These are phyloP conservation scores for Mucor velutinosus DNA, from an alignment of 371 early-diverging fungal genomes.

Conservation along the genomic window DNA sequence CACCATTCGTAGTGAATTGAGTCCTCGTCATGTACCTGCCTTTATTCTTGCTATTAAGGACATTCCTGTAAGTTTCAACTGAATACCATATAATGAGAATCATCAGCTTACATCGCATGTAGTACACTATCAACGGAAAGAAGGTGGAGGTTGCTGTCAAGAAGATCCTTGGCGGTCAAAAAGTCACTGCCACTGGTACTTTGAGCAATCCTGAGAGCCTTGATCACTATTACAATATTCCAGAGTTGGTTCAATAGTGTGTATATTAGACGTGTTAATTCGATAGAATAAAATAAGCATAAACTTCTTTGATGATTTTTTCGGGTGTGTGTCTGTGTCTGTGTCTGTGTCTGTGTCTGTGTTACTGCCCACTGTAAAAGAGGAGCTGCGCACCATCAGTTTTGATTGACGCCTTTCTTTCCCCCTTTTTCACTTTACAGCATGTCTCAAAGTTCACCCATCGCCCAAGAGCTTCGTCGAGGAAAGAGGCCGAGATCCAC, in stretches of 20 bases:
- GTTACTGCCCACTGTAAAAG: not conserved
- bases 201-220: slow-evolving; percentile 89
- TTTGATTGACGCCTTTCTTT: too few relatives aligned
- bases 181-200: slow-evolving; percentile 71
- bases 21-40: slow-evolving; percentile 94
- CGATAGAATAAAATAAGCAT: not conserved
- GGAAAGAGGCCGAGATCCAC: not conserved
- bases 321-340: too few relatives aligned
- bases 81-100: too few relatives aligned
- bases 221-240: slow-evolving; percentile 72
- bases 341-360: too few relatives aligned
- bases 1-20: slow-evolving; percentile 83
- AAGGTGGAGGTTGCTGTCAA: slow-evolving; percentile 98
- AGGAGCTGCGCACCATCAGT: too few relatives aligned
- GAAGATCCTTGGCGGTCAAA: slow-evolving; percentile 83
- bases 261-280: not conserved
- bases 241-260: slow-evolving; percentile 49
- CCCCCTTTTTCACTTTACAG: too few relatives aligned
- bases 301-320: not conserved
- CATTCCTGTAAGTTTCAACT: slow-evolving; percentile 88
- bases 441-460: too few relatives aligned
- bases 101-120: too few relatives aligned
- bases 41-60: slow-evolving; percentile 78
- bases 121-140: slow-evolving; percentile 95
- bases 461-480: not conserved